A percentile compares a stretch with the other conserved stretches of the same genome.
phyloP scores from a whole-genome alignment of 1,139 yeast genomes.

The Pichia sp. region DNA sequence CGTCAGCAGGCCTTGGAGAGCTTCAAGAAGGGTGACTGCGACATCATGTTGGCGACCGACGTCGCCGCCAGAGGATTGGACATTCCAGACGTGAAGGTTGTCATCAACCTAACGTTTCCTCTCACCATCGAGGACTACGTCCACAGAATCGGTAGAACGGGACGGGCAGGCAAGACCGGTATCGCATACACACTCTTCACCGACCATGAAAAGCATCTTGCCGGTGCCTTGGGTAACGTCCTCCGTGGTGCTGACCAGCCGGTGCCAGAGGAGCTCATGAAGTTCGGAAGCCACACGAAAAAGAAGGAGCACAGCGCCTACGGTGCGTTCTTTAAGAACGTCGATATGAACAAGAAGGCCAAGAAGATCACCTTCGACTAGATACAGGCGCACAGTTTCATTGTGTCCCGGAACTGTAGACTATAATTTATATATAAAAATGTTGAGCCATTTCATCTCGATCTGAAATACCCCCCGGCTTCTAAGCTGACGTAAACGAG shows the following conservation, averaged over 20 bases:
- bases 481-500: too few species aligned
- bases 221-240: conserved; percentile 92
- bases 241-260: conserved; percentile 91
- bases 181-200: conserved; percentile 93
- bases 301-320: conserved; percentile 95
- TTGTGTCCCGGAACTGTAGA: too few species aligned
- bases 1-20: conserved; percentile 82
- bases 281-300: conserved; percentile 96
- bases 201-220: conserved; percentile 92
- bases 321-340: conserved; percentile 94
- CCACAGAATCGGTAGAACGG: conserved; percentile 97
- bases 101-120: conserved; percentile 94
- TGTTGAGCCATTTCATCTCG: too few species aligned
- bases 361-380: conserved; percentile 82
- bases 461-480: too few species aligned
- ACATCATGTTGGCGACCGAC: conserved; percentile 87
- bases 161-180: conserved; percentile 96
- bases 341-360: conserved; percentile 81
- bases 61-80: conserved; percentile 99
- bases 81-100: conserved; percentile 95
- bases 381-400: neutral
- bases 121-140: conserved; percentile 97
- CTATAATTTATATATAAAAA: too few species aligned
- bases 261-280: conserved; percentile 93
- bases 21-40: conserved; percentile 77